A percentile compares a stretch with the other conserved stretches of the same genome.
These are phyloP conservation scores for Termitomyces sp. DNA, from an alignment of 768 basidiomycete species.

Conservation along the genomic window DNA sequence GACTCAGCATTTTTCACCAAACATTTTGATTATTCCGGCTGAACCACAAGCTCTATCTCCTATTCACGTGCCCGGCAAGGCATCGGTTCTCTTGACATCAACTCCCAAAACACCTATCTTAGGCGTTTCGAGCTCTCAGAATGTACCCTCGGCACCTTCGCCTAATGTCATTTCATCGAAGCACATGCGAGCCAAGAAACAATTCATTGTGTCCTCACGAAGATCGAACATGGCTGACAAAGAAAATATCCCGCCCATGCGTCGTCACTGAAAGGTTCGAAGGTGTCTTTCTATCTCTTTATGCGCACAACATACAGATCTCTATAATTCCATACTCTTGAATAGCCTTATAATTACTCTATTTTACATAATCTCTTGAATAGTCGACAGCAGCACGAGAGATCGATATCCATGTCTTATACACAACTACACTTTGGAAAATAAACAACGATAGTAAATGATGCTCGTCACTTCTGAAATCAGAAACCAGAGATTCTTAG, in stretches of 20 bases:
- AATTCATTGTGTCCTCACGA: background rate
- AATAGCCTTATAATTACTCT: background rate
- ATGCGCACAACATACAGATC: background rate
- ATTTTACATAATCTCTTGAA: background rate
- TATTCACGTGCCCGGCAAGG: background rate
- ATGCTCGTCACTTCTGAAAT: background rate
- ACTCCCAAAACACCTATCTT: background rate
- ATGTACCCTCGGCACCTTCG: background rate
- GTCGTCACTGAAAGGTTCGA: background rate
- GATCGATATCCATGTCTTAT: background rate
- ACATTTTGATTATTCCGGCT: background rate
- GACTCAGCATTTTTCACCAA: background rate
- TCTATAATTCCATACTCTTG: background rate
- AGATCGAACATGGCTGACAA: slow-evolving; percentile 2
- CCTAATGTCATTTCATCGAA: background rate
- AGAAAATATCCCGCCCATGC: slow-evolving; percentile 1
- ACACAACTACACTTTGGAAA: too few relatives aligned
- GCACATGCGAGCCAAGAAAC: background rate
- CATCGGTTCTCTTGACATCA: background rate
- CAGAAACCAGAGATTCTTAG: background rate
- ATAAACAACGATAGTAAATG: background rate
- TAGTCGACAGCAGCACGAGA: background rate
- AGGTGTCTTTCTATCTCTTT: background rate
- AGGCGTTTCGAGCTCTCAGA: background rate
- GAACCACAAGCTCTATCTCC: background rate